Conservation (phyloP, 2,329 filamentous ascomycete genomes). For the Scortechinia acanthostroma region DNA sequence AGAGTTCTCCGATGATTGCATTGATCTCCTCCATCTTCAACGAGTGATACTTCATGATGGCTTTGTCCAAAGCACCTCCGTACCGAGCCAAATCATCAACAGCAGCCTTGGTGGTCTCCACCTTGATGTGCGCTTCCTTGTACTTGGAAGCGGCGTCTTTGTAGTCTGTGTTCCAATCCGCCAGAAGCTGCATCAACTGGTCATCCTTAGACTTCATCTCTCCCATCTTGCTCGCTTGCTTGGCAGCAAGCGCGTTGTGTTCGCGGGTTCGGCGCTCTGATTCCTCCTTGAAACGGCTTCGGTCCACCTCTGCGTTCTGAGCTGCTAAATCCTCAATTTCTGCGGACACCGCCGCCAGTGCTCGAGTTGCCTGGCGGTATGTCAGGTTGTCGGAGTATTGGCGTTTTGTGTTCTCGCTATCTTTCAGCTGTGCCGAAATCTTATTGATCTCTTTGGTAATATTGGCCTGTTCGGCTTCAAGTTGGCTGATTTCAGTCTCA, state of each 20-base stretch:
- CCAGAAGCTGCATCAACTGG: slow-evolving; percentile 64
- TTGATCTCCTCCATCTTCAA: slow-evolving; percentile 99
- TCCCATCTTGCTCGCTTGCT: slow-evolving; percentile 69
- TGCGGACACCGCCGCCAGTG: slow-evolving; percentile 56
- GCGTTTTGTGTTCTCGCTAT: slow-evolving; percentile 75
- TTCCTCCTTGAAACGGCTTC: slow-evolving; percentile 66
- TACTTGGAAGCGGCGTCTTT: slow-evolving; percentile 74
- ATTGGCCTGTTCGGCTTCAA: slow-evolving; percentile 62
- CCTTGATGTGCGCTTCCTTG: slow-evolving; percentile 80
- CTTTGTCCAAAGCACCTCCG: slow-evolving; percentile 78
- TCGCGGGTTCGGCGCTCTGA: slow-evolving; percentile 60
- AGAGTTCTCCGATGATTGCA: slow-evolving; percentile 87
- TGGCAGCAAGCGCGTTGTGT: slow-evolving; percentile 63
- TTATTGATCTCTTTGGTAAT: slow-evolving; percentile 69
- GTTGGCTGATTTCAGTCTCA: slow-evolving; percentile 54
- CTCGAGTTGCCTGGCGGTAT: slow-evolving; percentile 69
- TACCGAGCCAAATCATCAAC: slow-evolving; percentile 85
- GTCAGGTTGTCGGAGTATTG: slow-evolving; percentile 84
- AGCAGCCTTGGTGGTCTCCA: slow-evolving; percentile 85
- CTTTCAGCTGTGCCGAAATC: slow-evolving; percentile 69
- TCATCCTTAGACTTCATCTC: slow-evolving; percentile 79
- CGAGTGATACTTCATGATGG: slow-evolving; percentile 93
- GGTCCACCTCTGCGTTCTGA: slow-evolving; percentile 77
- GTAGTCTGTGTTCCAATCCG: slow-evolving; percentile 82
- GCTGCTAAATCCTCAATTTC: slow-evolving; percentile 72